These are phyloP conservation scores for Fusarium transvaalense DNA, from an alignment of 2,329 filamentous ascomycete genomes.

Conservation along the genomic window DNA sequence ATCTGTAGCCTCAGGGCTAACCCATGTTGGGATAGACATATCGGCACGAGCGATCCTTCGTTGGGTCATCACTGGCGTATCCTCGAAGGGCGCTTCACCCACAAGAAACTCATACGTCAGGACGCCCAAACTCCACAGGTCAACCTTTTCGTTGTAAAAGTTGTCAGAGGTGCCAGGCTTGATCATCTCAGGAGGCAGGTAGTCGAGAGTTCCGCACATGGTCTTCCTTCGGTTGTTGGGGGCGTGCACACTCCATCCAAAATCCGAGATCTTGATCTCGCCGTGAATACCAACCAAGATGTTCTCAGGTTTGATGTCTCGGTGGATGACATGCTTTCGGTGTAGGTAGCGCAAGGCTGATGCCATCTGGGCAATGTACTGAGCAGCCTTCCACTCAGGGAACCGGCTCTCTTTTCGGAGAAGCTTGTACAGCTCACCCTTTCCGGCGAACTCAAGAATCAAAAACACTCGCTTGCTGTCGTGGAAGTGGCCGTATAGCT, in stretches of 20 bases:
- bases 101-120: constrained; percentile 96
- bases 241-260: constrained; percentile 98
- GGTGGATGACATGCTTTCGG: constrained; percentile 97
- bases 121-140: constrained; percentile 95
- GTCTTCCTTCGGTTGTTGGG: constrained; percentile 94
- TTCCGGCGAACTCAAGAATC: constrained; percentile 86
- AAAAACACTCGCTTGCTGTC: constrained; percentile 89
- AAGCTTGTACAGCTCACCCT: constrained; percentile 90
- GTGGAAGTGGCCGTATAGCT: constrained; percentile 88
- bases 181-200: constrained; percentile 98
- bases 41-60: constrained; percentile 88
- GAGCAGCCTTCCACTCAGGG: constrained; percentile 85
- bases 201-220: constrained; percentile 97
- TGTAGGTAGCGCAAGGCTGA: constrained; percentile 89
- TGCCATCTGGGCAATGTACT: constrained; percentile 90
- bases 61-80: constrained; percentile 94
- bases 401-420: constrained; percentile 82
- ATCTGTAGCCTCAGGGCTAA: constrained; percentile 90
- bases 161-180: constrained; percentile 83
- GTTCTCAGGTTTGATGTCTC: constrained; percentile 98
- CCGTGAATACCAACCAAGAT: constrained; percentile 96
- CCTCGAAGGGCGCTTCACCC: constrained; percentile 96
- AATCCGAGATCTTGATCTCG: constrained; percentile 98
- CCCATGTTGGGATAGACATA: constrained; percentile 91
- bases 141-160: constrained; percentile 94